phyloP scores from a whole-genome alignment of 371 early-diverging fungal species.

The Mortierella sp. region DNA sequence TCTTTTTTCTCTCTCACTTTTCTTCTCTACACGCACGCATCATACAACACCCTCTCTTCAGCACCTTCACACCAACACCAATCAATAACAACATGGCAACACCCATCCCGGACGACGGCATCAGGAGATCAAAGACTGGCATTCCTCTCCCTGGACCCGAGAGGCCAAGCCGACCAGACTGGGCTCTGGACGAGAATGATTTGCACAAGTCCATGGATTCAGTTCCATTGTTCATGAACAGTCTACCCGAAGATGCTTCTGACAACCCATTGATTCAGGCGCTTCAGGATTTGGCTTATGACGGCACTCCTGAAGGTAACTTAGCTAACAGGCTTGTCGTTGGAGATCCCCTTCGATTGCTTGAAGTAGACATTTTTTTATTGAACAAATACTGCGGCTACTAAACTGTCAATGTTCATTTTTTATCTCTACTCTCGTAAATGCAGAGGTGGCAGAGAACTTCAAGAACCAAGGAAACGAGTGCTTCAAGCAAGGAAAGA shows the following conservation, averaged over 20 bases:
- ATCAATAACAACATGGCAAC: not conserved
- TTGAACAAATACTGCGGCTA: not conserved
- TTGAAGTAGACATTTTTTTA: not conserved
- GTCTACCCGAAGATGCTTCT: slow-evolving; percentile 77
- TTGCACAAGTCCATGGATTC: slow-evolving; percentile 75
- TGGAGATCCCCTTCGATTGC: too few relatives aligned
- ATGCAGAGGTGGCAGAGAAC: slow-evolving; percentile 90
- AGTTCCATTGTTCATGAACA: slow-evolving; percentile 95
- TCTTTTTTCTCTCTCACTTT: not conserved
- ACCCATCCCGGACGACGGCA: slow-evolving; percentile 44
- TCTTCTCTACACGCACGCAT: not conserved
- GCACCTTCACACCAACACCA: not conserved
- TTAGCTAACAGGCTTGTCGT: not conserved
- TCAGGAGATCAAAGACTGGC: slow-evolving; percentile 43
- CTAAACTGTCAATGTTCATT: not conserved
- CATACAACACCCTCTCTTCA: not conserved
- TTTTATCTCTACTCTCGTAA: slow-evolving; percentile 6
- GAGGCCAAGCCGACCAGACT: slow-evolving; percentile 36
- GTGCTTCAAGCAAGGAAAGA: slow-evolving; percentile 81
- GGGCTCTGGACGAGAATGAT: slow-evolving; percentile 58
- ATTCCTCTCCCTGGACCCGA: slow-evolving; percentile 54
- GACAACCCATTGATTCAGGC: slow-evolving; percentile 89
- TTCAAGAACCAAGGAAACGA: slow-evolving; percentile 98
- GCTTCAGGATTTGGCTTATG: slow-evolving; percentile 89
- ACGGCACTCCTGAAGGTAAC: slow-evolving; percentile 96